Base-by-base conservation (phyloP, 2,329 filamentous ascomycete genomes). In the Sporothrix inflata region DNA sequence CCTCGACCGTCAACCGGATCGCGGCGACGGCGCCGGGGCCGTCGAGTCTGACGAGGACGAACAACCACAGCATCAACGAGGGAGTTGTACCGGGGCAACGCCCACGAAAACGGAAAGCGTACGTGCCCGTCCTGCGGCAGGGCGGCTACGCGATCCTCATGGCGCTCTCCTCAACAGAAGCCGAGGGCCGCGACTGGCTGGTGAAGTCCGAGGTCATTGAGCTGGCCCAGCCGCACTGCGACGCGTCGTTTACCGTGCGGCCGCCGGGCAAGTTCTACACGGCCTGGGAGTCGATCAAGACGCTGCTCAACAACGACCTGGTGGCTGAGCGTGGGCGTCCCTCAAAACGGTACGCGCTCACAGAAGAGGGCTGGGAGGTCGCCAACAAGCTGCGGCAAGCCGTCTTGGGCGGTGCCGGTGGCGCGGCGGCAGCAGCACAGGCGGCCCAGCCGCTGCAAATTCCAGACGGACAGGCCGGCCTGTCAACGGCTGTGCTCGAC, bases 281-380 rank as follows among this genome's bases (percentile, higher is more conserved):
- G 0, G 93, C 93, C 0, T 96, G 92, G 92, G 91, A 88, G 77
- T 94, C 92, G 1, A 94, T 95, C 86, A 93, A 92, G 78, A 93
- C 91, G 0, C 82, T 96, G 42, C 76, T 90, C 5, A 85, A 89
- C 70, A 94, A 94, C 78, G 91, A 94, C 72, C 82, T 94, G 3
- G 91, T 94, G 0, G 90, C 89, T 72, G 90, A 92, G 75, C 89
- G 88, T 70, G 91, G 92, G 0, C 85, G 91, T 19, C 92, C 92
- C 0, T 80, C 89, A 21, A 87, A 89, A 73, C 88, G 86, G 75
- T 96, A 94, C 78, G 84, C 85, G 1, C 82, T 96, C 47, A 93
- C 92, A 0, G 92, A 94, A 42, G 91, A 93, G 73, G 93, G 93
- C 3, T 92, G 91, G 90, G 91, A 93, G 67, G 88, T 92, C 69